Evolutionary conservation across 306 rosid genomes (phyloP).

Genomic region (Dalbergia cultrata): DNA sequence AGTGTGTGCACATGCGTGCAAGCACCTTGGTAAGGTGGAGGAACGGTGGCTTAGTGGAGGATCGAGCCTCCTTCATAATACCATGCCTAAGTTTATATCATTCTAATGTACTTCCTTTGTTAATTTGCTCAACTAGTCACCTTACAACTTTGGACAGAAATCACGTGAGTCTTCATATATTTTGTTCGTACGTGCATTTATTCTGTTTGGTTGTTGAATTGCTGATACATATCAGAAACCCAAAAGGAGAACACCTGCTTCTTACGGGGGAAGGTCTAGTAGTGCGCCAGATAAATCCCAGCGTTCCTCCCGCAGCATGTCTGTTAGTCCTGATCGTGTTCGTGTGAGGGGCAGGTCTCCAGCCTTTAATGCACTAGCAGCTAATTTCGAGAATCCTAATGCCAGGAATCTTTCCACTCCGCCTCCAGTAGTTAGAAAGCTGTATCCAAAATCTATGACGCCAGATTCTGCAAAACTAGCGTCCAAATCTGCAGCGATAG

Average conservation of each 20-base stretch:
- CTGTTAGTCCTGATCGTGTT: constrained; percentile 90
- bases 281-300: constrained; percentile 88
- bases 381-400: constrained; percentile 78
- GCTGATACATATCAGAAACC: constrained; percentile 67
- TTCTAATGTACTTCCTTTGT: neutral
- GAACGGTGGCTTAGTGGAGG: too few relatives aligned
- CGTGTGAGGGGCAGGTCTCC: constrained; percentile 98
- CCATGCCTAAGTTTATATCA: neutral
- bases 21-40: too few relatives aligned
- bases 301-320: constrained; percentile 93
- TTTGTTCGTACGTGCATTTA: constrained; percentile 19
- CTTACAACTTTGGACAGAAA: constrained; percentile 2
- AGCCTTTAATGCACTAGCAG: constrained; percentile 92
- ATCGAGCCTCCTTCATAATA: too few relatives aligned
- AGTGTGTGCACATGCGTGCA: too few relatives aligned
- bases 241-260: constrained; percentile 73
- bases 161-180: neutral
- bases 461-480: constrained; percentile 73
- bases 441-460: constrained; percentile 82
- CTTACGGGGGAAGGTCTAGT: constrained; percentile 91
- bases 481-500: constrained; percentile 71
- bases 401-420: constrained; percentile 90
- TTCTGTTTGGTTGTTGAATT: constrained; percentile 35
- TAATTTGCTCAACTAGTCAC: neutral
- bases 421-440: constrained; percentile 78